phyloP scores from a whole-genome alignment of 257 asterid species.

The Rhazya stricta region DNA sequence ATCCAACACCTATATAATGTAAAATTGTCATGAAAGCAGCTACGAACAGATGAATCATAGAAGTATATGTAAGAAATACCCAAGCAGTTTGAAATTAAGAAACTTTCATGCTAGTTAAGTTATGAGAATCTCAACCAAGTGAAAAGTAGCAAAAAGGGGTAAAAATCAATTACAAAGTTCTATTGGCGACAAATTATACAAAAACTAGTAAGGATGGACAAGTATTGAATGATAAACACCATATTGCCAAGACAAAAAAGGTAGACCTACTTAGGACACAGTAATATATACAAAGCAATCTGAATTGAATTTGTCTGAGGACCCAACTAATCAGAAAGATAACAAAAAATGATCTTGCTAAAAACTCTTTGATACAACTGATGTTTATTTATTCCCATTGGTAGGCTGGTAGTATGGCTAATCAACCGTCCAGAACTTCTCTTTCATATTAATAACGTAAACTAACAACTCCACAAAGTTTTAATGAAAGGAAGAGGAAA shows the following conservation, averaged over 20 bases:
- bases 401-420: not conserved
- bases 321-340: not conserved
- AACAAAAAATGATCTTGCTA: not conserved
- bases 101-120: not conserved
- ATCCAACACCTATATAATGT: slow-evolving; percentile 63
- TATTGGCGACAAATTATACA: not conserved
- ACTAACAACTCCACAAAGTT: not conserved
- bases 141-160: not conserved
- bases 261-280: not conserved
- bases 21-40: slow-evolving; percentile 16
- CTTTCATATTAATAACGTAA: not conserved
- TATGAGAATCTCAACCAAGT: slow-evolving; percentile 1
- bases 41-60: not conserved
- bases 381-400: not conserved
- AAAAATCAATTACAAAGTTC: not conserved
- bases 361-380: not conserved
- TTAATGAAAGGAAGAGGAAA: not conserved
- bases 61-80: not conserved
- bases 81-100: not conserved
- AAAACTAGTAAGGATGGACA: not conserved
- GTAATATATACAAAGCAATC: not conserved
- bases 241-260: not conserved
- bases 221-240: not conserved
- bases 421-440: not conserved
- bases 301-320: not conserved